Conservation (phyloP, 306 rosid species). For the Vigna radiata region DNA sequence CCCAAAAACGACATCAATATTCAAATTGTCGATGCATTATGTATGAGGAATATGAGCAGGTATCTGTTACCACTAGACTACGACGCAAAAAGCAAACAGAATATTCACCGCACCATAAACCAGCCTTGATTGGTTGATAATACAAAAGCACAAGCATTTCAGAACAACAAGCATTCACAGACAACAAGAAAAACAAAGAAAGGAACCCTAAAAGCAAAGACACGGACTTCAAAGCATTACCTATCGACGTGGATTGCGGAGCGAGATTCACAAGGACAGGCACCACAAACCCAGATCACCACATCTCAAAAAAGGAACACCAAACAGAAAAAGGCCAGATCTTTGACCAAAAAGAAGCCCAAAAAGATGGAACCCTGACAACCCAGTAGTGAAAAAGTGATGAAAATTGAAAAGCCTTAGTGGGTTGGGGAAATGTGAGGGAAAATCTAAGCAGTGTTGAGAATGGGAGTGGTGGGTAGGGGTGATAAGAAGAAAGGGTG, state of each 20-base stretch:
- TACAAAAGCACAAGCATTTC: constrained; percentile 3
- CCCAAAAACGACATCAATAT: constrained; percentile 15
- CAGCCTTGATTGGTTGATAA: background rate
- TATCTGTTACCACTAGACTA: constrained; percentile 22
- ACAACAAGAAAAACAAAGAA: constrained; percentile 13
- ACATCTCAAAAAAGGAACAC: background rate
- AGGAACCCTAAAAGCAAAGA: constrained; percentile 5
- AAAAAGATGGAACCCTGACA: constrained; percentile 23
- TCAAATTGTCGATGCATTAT: constrained; percentile 22
- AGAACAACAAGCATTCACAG: constrained; percentile 13
- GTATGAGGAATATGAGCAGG: constrained; percentile 14
- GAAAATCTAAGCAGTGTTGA: constrained; percentile 56
- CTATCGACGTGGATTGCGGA: constrained; percentile 28
- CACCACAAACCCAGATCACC: constrained; percentile 59
- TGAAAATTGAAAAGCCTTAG: constrained; percentile 7
- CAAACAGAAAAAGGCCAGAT: constrained; percentile 51
- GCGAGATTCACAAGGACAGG: constrained; percentile 32
- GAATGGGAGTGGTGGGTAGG: constrained; percentile 23
- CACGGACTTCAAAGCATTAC: constrained; percentile 38
- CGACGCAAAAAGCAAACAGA: constrained; percentile 26
- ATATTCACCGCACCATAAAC: constrained; percentile 17
- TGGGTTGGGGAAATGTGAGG: constrained; percentile 49
- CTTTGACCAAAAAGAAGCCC: constrained; percentile 45
- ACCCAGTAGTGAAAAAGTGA: constrained; percentile 38
- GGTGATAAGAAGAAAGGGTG: constrained; percentile 52